Conservation (phyloP, 2,329 filamentous ascomycete species). For the Sarocladiaceae sp. region DNA sequence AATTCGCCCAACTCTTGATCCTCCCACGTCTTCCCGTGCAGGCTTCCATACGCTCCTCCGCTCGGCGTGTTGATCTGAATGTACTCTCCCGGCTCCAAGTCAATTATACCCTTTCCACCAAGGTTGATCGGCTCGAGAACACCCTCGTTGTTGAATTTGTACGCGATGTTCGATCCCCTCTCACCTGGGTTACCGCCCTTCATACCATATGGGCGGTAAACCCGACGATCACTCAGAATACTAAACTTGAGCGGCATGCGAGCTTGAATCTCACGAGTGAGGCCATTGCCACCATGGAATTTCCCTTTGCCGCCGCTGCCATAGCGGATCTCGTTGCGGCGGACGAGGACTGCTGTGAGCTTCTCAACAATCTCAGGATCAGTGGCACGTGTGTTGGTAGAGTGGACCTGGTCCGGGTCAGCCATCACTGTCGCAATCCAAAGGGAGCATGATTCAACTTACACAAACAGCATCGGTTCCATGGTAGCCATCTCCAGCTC, state of each 20-base stretch:
- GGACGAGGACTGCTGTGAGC: conserved; percentile 28
- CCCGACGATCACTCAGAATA: conserved; percentile 31
- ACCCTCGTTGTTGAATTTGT: conserved; percentile 19
- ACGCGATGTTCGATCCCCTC: conserved; percentile 24
- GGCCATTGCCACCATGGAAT: conserved; percentile 28
- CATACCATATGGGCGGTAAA: conserved; percentile 30
- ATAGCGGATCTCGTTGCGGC: conserved; percentile 22
- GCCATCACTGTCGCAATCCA: too few species aligned
- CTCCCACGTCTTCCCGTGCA: too few species aligned
- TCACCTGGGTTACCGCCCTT: conserved; percentile 22
- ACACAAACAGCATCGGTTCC: too few species aligned
- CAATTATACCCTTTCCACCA: conserved; percentile 26
- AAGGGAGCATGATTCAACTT: too few species aligned
- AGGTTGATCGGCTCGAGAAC: conserved; percentile 24
- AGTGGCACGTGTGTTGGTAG: conserved; percentile 28
- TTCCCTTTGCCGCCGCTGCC: conserved; percentile 26
- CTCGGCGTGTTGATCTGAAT: conserved; percentile 32
- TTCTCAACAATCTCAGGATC: conserved; percentile 30
- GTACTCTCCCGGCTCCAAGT: conserved; percentile 26
- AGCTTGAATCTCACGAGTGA: conserved; percentile 30
- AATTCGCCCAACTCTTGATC: too few species aligned
- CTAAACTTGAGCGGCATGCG: conserved; percentile 25
- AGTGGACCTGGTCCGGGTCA: conserved; percentile 23
- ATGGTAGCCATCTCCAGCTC: conserved; percentile 24
- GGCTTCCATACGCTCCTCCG: conserved; percentile 27